Conservation (phyloP, 371 early-diverging fungal species). For the Mucor indicus region DNA sequence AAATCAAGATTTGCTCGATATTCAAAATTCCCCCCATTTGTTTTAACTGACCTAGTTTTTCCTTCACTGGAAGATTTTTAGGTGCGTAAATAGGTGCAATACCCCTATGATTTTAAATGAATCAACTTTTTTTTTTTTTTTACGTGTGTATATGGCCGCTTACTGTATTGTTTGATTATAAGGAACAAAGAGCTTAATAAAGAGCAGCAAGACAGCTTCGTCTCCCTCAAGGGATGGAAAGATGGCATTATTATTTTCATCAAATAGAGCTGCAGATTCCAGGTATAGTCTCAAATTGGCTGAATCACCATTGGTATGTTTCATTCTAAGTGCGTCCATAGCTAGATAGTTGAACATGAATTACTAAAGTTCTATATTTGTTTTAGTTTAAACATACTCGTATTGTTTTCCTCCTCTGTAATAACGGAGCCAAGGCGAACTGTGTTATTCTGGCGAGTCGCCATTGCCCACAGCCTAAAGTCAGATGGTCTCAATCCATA, state of each 20-base stretch:
- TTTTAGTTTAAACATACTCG: slow-evolving; percentile 4
- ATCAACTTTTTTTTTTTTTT: no score
- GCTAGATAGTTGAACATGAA: not conserved
- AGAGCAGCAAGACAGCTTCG: slow-evolving; percentile 9
- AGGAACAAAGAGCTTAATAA: slow-evolving; percentile 22
- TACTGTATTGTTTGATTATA: slow-evolving; percentile 18
- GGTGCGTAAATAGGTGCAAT: slow-evolving; percentile 56
- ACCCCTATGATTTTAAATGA: no score
- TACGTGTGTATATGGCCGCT: no score
- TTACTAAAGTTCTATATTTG: no score
- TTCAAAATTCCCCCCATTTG: slow-evolving; percentile 50
- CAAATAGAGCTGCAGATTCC: slow-evolving; percentile 6
- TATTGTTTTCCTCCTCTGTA: slow-evolving; percentile 13
- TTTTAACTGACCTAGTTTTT: slow-evolving; percentile 54
- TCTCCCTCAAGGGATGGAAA: slow-evolving; percentile 11
- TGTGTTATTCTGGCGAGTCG: slow-evolving; percentile 88
- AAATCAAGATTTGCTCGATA: slow-evolving; percentile 58
- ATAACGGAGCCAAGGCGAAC: slow-evolving; percentile 82
- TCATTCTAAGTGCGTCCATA: slow-evolving; percentile 20
- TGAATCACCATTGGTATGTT: slow-evolving; percentile 15
- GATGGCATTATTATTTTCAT: slow-evolving; percentile 1
- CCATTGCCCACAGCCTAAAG: slow-evolving; percentile 85
- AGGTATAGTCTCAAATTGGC: slow-evolving; percentile 19
- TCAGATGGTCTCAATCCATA: slow-evolving; percentile 43
- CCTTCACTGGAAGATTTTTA: slow-evolving; percentile 50